Evolutionary conservation across 371 early-diverging fungal genomes (phyloP).

Genomic region (Syncephalastrum monosporum): DNA sequence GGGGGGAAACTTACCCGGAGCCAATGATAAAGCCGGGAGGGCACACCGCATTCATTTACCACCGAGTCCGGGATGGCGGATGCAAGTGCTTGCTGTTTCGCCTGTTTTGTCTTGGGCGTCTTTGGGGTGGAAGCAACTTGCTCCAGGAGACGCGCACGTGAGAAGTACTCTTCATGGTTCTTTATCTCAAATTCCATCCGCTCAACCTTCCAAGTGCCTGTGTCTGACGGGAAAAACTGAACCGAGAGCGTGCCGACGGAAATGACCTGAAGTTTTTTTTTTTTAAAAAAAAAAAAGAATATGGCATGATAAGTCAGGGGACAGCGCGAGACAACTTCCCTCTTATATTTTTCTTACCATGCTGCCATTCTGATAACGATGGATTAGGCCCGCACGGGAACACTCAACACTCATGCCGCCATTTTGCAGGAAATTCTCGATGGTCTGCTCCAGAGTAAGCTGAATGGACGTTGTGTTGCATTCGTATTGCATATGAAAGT

Average conservation of each 20-base stretch:
- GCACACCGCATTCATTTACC: slow-evolving; percentile 12
- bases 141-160: slow-evolving; percentile 3
- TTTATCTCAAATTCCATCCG: slow-evolving; percentile 8
- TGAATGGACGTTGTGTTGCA: slow-evolving; percentile 8
- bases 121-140: slow-evolving; percentile 1
- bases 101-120: slow-evolving; percentile 2
- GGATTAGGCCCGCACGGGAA: slow-evolving; percentile 8
- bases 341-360: slow-evolving; percentile 6
- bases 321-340: no score
- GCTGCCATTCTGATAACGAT: slow-evolving; percentile 9
- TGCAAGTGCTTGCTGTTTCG: background rate
- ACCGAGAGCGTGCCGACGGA: slow-evolving; percentile 3
- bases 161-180: slow-evolving; percentile 6
- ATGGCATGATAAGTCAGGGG: background rate
- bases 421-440: slow-evolving; percentile 4
- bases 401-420: slow-evolving; percentile 6
- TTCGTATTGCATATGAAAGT: slow-evolving; percentile 6
- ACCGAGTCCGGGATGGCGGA: slow-evolving; percentile 1
- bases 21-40: slow-evolving; percentile 4
- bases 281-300: background rate
- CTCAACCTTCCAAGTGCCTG: slow-evolving; percentile 5
- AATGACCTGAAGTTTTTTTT: background rate
- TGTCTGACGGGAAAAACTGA: background rate
- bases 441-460: slow-evolving; percentile 6
- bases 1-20: slow-evolving; percentile 1